Base-by-base conservation (phyloP, 208 protist genomes). In the Crithidia sp. region DNA sequence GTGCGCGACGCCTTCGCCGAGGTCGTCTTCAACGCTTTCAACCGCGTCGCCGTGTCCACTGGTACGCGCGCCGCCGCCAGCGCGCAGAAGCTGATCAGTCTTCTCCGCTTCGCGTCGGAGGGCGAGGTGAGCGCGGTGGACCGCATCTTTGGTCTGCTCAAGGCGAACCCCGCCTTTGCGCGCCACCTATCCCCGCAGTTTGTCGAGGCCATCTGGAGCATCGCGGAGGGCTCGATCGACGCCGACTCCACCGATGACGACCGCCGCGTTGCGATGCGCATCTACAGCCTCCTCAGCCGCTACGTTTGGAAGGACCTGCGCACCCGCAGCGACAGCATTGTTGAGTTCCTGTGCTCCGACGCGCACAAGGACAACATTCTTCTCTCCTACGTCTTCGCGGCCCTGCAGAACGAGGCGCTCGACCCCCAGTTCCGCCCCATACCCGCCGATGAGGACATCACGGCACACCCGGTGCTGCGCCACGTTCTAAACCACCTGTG, bases 1-100 rank as follows among this genome's bases (percentile, higher is more conserved):
- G 93, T 97, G 43, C 87, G 93, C 19, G 93, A 97, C 70, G 93
- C 93, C 0, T 95, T 97, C 82, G 72, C 82, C 4, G 90, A 95
- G 76, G 87, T 97, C 36, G 71, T 97, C 54, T 97, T 97, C 71
- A 82, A 74, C 58, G 76, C 87, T 7, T 92, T 95, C 60, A 79
- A 72, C 43, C 84, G 86, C 64, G 71, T 84, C 19, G 81, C 86
- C n/a, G 71, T 74, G 53, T 94, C 89, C 5, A 56, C 82, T 4
- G 67, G 84, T 8, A 88, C 86, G 40, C 76, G 87, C 17, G 89
- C 84, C 57, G 85, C 77, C 2, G 89, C 86, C 16, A 95, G 87
- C 60, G 89, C 87, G 44, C 90, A 93, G 63, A 94, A 93, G 63
- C 69, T 97, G 7, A 94, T 97, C 71, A 67, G 54, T 9, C 71